phyloP scores from a whole-genome alignment of 73 alveolate species.

The Tetrahymena malaccensis region DNA sequence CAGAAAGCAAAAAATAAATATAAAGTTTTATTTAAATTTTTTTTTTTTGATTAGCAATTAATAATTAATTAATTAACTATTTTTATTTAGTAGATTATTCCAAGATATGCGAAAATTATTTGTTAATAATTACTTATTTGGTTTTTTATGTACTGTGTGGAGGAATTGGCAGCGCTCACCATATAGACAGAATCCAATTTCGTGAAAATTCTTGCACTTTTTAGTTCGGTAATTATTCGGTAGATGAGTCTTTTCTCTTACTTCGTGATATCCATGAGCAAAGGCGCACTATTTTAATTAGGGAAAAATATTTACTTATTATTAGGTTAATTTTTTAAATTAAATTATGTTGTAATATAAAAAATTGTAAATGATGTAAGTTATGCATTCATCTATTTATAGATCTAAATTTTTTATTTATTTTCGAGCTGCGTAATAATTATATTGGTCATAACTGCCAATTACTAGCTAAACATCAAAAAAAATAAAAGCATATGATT shows the following conservation, averaged over 20 bases:
- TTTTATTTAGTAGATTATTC: neutral
- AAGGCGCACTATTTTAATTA: constrained; percentile 29
- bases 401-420: neutral
- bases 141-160: neutral
- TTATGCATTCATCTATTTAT: neutral
- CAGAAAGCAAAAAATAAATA: too few species aligned
- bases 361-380: neutral
- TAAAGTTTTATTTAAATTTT: too few species aligned
- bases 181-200: constrained; percentile 13
- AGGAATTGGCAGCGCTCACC: neutral
- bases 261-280: constrained; percentile 42
- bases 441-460: neutral
- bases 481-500: neutral
- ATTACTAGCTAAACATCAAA: neutral
- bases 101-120: neutral
- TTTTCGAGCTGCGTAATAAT: neutral
- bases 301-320: too few species aligned
- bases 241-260: constrained; percentile 19
- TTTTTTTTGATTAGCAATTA: too few species aligned
- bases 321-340: too few species aligned
- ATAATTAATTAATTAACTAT: too few species aligned
- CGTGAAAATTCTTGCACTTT: constrained; percentile 13
- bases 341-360: neutral
- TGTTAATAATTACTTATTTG: neutral
- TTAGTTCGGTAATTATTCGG: constrained; percentile 27